Evolutionary conservation across 495 filamentous ascomycete species (phyloP).

Genomic region (Penicillium arizonense): DNA sequence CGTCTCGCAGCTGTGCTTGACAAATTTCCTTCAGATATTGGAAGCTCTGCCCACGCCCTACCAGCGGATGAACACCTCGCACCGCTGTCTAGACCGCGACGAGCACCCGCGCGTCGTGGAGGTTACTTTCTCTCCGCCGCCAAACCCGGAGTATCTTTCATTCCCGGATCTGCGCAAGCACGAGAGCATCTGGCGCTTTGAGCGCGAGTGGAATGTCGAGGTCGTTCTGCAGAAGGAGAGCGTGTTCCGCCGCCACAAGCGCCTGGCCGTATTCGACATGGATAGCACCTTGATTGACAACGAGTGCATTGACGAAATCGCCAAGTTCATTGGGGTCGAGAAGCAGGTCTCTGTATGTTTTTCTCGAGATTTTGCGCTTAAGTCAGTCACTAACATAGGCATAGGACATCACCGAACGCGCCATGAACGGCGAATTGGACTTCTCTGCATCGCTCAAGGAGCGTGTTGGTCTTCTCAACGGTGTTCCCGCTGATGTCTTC

Average conservation of each 20-base stretch:
- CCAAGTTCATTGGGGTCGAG: slow-evolving; percentile 72
- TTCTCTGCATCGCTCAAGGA: slow-evolving; percentile 78
- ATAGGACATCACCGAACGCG: slow-evolving; percentile 78
- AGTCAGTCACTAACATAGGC: neutral
- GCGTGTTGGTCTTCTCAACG: slow-evolving; percentile 76
- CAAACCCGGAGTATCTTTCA: slow-evolving; percentile 64
- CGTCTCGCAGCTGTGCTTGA: slow-evolving; percentile 76
- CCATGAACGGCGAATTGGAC: slow-evolving; percentile 97
- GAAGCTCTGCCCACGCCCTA: slow-evolving; percentile 64
- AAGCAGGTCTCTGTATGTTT: slow-evolving; percentile 57
- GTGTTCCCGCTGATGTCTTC: slow-evolving; percentile 76
- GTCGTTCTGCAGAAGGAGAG: slow-evolving; percentile 69
- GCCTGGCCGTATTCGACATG: slow-evolving; percentile 94
- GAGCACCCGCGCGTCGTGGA: slow-evolving; percentile 66
- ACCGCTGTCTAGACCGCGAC: slow-evolving; percentile 66
- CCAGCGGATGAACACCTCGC: slow-evolving; percentile 59
- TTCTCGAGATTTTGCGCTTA: neutral
- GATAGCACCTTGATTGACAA: slow-evolving; percentile 94
- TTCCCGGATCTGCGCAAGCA: slow-evolving; percentile 71
- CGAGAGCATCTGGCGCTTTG: slow-evolving; percentile 77
- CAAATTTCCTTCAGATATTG: slow-evolving; percentile 76
- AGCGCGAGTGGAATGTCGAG: slow-evolving; percentile 85
- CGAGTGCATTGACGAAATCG: slow-evolving; percentile 95
- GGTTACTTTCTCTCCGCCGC: slow-evolving; percentile 66
- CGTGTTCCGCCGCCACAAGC: slow-evolving; percentile 72